phyloP scores from a whole-genome alignment of 2,329 filamentous ascomycete species.

The Xylaria digitata region DNA sequence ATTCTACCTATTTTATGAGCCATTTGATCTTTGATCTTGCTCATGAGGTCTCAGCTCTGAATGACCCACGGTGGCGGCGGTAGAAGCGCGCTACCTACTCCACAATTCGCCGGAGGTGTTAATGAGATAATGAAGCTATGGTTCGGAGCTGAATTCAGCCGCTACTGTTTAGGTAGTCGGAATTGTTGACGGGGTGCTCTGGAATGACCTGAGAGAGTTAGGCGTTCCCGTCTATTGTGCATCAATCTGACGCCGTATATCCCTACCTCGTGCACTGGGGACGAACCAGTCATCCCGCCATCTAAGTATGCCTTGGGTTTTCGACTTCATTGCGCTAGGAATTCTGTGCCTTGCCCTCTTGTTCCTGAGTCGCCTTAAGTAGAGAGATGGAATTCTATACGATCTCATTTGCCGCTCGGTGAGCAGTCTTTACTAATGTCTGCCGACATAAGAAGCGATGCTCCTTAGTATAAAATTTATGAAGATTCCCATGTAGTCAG shows the following conservation, averaged over 20 bases:
- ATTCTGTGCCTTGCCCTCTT: conserved; percentile 71
- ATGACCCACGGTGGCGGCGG: conserved; percentile 31
- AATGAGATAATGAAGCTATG: conserved; percentile 2
- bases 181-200: neutral
- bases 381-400: conserved; percentile 57
- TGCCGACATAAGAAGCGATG: conserved; percentile 70
- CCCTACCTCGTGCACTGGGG: too few species aligned
- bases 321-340: conserved; percentile 67
- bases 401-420: conserved; percentile 44
- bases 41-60: conserved; percentile 28
- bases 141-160: conserved; percentile 9
- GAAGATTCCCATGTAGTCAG: conserved; percentile 57
- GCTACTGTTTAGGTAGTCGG: neutral
- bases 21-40: neutral
- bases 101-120: conserved; percentile 14
- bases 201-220: neutral
- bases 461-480: conserved; percentile 70
- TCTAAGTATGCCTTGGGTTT: conserved; percentile 68
- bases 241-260: too few species aligned
- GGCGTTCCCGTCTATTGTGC: neutral
- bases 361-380: conserved; percentile 62
- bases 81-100: conserved; percentile 36
- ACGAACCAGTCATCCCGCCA: conserved; percentile 70
- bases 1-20: conserved; percentile 2
- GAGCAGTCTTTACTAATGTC: conserved; percentile 50